These are phyloP conservation scores for Candida xyloterini DNA, from an alignment of 805 yeast species.

Conservation along the genomic window DNA sequence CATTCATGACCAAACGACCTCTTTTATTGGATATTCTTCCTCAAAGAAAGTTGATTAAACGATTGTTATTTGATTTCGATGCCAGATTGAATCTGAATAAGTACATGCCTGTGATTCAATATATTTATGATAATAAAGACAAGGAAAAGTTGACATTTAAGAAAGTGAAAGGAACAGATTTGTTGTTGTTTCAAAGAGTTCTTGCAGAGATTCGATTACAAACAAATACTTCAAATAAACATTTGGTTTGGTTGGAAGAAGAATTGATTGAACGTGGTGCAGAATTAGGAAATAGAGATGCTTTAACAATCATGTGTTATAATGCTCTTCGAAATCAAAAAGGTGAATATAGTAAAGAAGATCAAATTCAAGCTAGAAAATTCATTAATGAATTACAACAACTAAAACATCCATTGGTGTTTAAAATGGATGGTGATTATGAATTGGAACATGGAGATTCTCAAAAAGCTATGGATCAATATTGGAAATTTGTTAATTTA, in stretches of 20 bases:
- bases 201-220: conserved; percentile 58
- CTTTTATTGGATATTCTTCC: conserved; percentile 52
- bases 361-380: conserved; percentile 57
- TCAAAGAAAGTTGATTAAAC: conserved; percentile 51
- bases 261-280: conserved; percentile 80
- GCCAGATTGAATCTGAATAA: conserved; percentile 52
- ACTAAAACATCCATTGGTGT: conserved; percentile 65
- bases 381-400: conserved; percentile 58
- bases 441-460: conserved; percentile 49
- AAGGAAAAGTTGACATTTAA: conserved; percentile 23
- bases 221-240: conserved; percentile 56
- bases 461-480: conserved; percentile 58
- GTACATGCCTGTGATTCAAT: conserved; percentile 50
- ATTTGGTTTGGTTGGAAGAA: conserved; percentile 61
- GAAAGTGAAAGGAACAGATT: conserved; percentile 51
- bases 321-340: conserved; percentile 45
- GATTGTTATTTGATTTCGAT: conserved; percentile 65
- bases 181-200: conserved; percentile 66
- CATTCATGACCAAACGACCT: conserved; percentile 33
- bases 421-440: conserved; percentile 77
- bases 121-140: conserved; percentile 48
- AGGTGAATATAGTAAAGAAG: conserved; percentile 43
- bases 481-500: conserved; percentile 52
- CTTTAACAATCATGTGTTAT: conserved; percentile 70
- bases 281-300: conserved; percentile 77